Evolutionary conservation across 1,139 yeast genomes (phyloP), one percentile per base, ranked within the genome.

Genomic region (Candida albicans): DNA sequence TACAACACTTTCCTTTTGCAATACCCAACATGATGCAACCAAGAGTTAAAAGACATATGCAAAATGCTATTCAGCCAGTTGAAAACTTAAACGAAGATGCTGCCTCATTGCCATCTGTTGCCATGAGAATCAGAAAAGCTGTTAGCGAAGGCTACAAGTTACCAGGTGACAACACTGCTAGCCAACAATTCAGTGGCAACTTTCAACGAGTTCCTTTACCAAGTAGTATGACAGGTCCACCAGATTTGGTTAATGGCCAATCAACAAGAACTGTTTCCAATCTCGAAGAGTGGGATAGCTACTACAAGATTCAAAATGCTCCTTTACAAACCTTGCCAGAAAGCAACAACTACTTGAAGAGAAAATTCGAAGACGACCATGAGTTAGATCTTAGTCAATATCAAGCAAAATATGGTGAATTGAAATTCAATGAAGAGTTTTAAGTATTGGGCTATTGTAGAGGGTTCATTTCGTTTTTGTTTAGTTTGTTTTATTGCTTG

Each of bases 51-150:
- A 49, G 52, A 37, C 50, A 44, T 35, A 51, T 50, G 52, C 40
- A 44, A 34, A 18, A 31, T 27, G 35, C 46, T 26, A 36, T 43
- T 14, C 35, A 33, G 7, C 46, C 47, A 33, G 37, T 30, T 26
- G 35, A 39, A 24, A 18, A 33, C 11, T 29, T 32, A n/a, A 34
- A 43, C 24, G 46, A 46, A 8, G 52, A 51, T 30, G 40, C 44
- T 11, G 53, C 52, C 12, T 54, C 61, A 4, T 67, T 84, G 25
- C 73, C 82, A 35, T 73, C 82, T 0, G 57, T 84, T 5, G 90
- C 89, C 0, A 84, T 83, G 88, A 71, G 88, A 50, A 79, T 84
- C 51, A 75, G 93, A 57, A 82, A 83, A 55, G 74, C 85, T 1
- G 81, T 84, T 2, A 71, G 79, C 37, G 82, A 82, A 38, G 90